phyloP scores from a whole-genome alignment of 1,284 basidiomycete genomes.

The Abortiporus biennis region DNA sequence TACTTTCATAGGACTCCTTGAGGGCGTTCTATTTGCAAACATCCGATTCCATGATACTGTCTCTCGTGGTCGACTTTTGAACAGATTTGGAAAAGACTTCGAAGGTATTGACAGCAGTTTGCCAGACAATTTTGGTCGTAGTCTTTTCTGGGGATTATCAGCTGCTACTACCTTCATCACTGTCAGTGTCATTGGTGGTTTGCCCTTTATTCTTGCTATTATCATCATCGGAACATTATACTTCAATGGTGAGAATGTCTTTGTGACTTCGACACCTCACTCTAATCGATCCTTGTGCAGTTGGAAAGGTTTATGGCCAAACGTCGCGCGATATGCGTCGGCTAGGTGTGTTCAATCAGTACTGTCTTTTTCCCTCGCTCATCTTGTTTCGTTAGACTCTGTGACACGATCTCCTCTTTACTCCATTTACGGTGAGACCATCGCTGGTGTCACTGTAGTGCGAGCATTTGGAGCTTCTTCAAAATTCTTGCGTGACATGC shows the following conservation, averaged over 20 bases:
- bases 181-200: constrained; percentile 79
- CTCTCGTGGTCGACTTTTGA: constrained; percentile 79
- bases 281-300: neutral
- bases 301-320: constrained; percentile 72
- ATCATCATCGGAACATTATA: constrained; percentile 59
- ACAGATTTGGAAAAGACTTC: constrained; percentile 92
- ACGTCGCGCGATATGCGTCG: constrained; percentile 87
- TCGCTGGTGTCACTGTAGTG: constrained; percentile 81
- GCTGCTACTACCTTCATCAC: constrained; percentile 59
- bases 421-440: constrained; percentile 88
- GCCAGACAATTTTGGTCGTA: constrained; percentile 83
- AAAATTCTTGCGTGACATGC: constrained; percentile 84
- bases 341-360: constrained; percentile 43
- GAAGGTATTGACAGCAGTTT: constrained; percentile 88
- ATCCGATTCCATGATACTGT: constrained; percentile 94
- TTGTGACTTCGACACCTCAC: too few species aligned
- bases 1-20: constrained; percentile 45
- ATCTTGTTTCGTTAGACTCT: constrained; percentile 48
- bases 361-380: neutral
- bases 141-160: constrained; percentile 50
- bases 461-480: constrained; percentile 78
- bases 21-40: constrained; percentile 84
- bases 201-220: constrained; percentile 62
- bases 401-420: constrained; percentile 89
- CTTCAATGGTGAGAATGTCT: constrained; percentile 57